Evolutionary conservation across 169 alveolate genomes (phyloP).

Genomic region (Plasmodium fragile): DNA sequence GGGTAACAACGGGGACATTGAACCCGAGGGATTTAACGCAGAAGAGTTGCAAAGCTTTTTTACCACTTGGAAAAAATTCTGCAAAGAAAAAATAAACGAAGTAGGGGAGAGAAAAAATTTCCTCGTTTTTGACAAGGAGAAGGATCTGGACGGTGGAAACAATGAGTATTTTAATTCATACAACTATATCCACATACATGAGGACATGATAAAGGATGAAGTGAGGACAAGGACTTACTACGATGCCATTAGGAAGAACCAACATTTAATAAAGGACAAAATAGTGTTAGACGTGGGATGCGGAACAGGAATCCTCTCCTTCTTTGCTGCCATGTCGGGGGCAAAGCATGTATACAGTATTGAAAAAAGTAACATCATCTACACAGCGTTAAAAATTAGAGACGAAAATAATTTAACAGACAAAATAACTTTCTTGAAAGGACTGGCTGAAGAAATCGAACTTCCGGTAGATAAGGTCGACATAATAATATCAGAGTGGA

Average conservation of each 20-base stretch:
- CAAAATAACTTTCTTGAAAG: conserved; percentile 94
- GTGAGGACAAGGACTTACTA: conserved; percentile 93
- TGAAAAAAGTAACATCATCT: conserved; percentile 96
- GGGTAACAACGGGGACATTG: not conserved
- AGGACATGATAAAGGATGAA: conserved; percentile 98
- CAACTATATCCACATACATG: conserved; percentile 96
- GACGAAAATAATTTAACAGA: conserved; percentile 92
- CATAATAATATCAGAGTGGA: conserved; percentile 98
- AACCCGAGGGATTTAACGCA: conserved; percentile 20
- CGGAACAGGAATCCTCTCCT: conserved; percentile 98
- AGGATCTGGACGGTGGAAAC: conserved; percentile 51
- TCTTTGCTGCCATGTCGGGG: conserved; percentile 98
- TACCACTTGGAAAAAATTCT: conserved; percentile 21
- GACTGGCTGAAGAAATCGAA: conserved; percentile 97
- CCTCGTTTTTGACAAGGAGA: conserved; percentile 39
- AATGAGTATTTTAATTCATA: conserved; percentile 96
- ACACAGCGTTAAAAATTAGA: conserved; percentile 93
- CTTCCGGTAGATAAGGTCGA: conserved; percentile 97
- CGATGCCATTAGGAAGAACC: conserved; percentile 94
- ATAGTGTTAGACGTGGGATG: conserved; percentile 98
- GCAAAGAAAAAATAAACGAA: conserved; percentile 31
- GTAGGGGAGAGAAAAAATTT: conserved; percentile 39
- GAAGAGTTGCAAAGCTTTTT: conserved; percentile 30
- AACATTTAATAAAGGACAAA: conserved; percentile 94
- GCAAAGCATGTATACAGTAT: conserved; percentile 98